Evolutionary conservation across 2,329 filamentous ascomycete genomes (phyloP), one percentile per base, ranked within the genome.

Genomic region (Colletotrichum lini): DNA sequence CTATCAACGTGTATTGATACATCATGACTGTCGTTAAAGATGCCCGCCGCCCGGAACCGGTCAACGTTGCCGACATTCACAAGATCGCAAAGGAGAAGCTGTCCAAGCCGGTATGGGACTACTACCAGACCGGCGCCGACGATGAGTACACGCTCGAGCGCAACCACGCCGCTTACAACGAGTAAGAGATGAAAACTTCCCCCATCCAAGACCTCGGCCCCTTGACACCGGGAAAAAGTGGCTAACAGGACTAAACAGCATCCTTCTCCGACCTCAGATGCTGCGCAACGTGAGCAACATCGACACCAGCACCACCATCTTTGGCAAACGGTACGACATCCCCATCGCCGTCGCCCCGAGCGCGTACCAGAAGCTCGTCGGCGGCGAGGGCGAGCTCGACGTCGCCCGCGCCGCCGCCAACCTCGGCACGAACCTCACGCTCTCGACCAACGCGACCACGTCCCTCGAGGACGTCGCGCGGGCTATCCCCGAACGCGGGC

Each of bases 261-360:
- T 72, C 9, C 61, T 65, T 4, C 66, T 73, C 2, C 61, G 71
- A 2, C 71, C 71, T 12, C 71, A 70, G 23, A 73, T 76, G 4
- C 65, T 77, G 1, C 57, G 66, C 10, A 70, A 77, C 26, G 76
- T 77, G 6, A 59, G 64, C 2, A 65, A 53, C 8, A 71, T 77
- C 53, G 73, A 77, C 8, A 77, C 73, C 1, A 68, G 71, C 50
- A 73, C 67, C 2, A 65, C 52, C 0, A 23, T 75, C 7, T 70
- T 75, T 23, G 73, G 73, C 13, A 67, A 71, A 8, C 65, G 38
- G 4, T 74, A 72, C 26, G 47, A 67, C 3, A 72, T 80, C 2
- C 79, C 79, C 1, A 74, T 80, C n/a, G 78, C 73, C 7, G 75
- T 80, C 35, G 79, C 79, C 0, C 78, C 79, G 9, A 78, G 74